Conservation (phyloP, 305 asterid genomes). For the Fraxinus nigra region DNA sequence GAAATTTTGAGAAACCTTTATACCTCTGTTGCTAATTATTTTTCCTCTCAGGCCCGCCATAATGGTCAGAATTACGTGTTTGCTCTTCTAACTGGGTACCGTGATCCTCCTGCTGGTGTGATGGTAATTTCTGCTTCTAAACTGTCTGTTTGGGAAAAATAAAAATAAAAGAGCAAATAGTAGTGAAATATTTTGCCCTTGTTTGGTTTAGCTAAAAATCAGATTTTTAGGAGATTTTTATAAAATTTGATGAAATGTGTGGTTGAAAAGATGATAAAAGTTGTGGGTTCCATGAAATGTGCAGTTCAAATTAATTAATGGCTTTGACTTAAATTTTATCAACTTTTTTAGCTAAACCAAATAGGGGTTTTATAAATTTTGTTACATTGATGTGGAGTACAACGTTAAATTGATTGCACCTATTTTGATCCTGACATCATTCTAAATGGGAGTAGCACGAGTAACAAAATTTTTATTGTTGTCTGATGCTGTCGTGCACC, state of each 20-base stretch:
- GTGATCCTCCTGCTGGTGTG: constrained; percentile 86
- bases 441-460: neutral
- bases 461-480: neutral
- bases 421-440: neutral
- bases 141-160: neutral
- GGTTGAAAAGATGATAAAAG: neutral
- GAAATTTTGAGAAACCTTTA: neutral
- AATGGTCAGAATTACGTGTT: constrained; percentile 81
- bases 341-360: neutral
- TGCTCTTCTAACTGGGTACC: constrained; percentile 82
- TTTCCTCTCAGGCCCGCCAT: constrained; percentile 71
- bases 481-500: neutral
- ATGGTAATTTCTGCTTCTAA: constrained; percentile 40
- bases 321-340: neutral
- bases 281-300: neutral
- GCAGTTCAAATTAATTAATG: neutral
- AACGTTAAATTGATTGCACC: neutral
- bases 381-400: neutral
- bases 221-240: neutral
- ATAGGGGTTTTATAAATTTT: neutral
- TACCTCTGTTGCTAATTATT: constrained; percentile 2
- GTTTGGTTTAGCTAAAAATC: neutral
- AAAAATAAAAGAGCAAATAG: neutral
- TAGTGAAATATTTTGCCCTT: neutral
- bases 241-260: neutral